Conservation (phyloP, 2,329 filamentous ascomycete genomes). For the Arthrobotrys iridis region DNA sequence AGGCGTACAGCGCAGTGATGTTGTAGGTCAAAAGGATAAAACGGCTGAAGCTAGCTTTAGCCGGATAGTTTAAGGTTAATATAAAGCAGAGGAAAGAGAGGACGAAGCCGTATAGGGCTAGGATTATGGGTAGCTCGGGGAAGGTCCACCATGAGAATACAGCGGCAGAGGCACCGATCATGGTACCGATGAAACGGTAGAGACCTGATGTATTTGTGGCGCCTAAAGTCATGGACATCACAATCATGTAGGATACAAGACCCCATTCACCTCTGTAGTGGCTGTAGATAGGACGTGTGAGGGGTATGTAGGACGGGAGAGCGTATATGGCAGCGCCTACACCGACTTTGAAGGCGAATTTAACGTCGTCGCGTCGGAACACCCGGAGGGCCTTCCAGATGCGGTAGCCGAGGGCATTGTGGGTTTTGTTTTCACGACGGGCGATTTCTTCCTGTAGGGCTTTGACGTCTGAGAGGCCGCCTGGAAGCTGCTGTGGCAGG, state of each 20-base stretch:
- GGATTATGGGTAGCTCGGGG: constrained; percentile 75
- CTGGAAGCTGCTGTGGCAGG: constrained; percentile 45
- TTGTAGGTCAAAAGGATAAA: constrained; percentile 98
- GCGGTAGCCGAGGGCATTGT: constrained; percentile 60
- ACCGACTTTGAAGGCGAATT: constrained; percentile 91
- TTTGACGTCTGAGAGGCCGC: constrained; percentile 38
- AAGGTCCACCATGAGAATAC: constrained; percentile 81
- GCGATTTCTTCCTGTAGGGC: constrained; percentile 46
- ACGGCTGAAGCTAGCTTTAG: constrained; percentile 72
- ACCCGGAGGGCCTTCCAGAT: constrained; percentile 69
- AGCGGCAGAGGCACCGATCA: constrained; percentile 80
- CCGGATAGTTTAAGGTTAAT: constrained; percentile 86
- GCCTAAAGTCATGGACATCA: constrained; percentile 96
- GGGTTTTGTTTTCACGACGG: constrained; percentile 45
- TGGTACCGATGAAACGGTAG: constrained; percentile 85
- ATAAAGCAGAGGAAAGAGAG: constrained; percentile 87
- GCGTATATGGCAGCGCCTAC: constrained; percentile 89
- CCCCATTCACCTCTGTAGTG: constrained; percentile 86
- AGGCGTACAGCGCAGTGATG: constrained; percentile 91
- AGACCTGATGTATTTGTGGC: constrained; percentile 92
- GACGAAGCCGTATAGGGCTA: constrained; percentile 84
- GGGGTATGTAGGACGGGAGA: constrained; percentile 82
- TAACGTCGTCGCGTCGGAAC: constrained; percentile 72
- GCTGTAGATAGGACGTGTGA: constrained; percentile 78
- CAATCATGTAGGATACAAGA: constrained; percentile 74